A percentile compares a stretch with the other conserved stretches of the same genome.
Evolutionary conservation across 2,329 filamentous ascomycete species (phyloP).

Genomic region (Penicillium sp.): DNA sequence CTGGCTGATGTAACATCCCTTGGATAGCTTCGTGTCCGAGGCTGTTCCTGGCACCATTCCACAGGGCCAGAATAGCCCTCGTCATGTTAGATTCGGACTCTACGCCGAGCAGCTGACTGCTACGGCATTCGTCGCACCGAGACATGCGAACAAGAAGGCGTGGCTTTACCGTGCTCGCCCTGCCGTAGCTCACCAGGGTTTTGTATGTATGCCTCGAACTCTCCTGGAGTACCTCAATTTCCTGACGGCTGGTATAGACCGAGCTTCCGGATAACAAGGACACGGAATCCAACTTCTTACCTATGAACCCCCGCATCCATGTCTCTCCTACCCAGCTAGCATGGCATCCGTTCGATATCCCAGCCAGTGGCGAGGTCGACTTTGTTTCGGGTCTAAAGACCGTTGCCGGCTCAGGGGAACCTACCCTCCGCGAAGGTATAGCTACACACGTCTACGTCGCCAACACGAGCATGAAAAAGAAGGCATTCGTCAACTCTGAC

Average conservation of each 20-base stretch:
- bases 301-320: slow-evolving; percentile 58
- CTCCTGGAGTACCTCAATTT: background rate
- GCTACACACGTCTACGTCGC: slow-evolving; percentile 62
- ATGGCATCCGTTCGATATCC: slow-evolving; percentile 62
- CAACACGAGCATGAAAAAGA: slow-evolving; percentile 60
- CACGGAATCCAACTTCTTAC: slow-evolving; percentile 38
- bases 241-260: slow-evolving; percentile 38
- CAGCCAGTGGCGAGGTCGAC: slow-evolving; percentile 54
- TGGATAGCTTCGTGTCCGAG: slow-evolving; percentile 39
- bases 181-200: slow-evolving; percentile 60
- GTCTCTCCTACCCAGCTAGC: slow-evolving; percentile 61
- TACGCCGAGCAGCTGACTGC: slow-evolving; percentile 57
- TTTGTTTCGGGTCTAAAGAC: slow-evolving; percentile 61
- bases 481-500: slow-evolving; percentile 65
- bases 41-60: slow-evolving; percentile 45
- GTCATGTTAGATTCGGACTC: slow-evolving; percentile 41
- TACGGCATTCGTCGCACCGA: slow-evolving; percentile 62
- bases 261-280: slow-evolving; percentile 49
- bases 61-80: slow-evolving; percentile 43
- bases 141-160: slow-evolving; percentile 61
- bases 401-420: slow-evolving; percentile 61
- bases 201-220: slow-evolving; percentile 35
- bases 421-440: slow-evolving; percentile 60
- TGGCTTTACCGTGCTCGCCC: slow-evolving; percentile 64
- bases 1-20: slow-evolving; percentile 30